Evolutionary conservation across 306 rosid species (phyloP), one percentile per base, ranked within the genome.

Genomic region (Dryas alaskensis): DNA sequence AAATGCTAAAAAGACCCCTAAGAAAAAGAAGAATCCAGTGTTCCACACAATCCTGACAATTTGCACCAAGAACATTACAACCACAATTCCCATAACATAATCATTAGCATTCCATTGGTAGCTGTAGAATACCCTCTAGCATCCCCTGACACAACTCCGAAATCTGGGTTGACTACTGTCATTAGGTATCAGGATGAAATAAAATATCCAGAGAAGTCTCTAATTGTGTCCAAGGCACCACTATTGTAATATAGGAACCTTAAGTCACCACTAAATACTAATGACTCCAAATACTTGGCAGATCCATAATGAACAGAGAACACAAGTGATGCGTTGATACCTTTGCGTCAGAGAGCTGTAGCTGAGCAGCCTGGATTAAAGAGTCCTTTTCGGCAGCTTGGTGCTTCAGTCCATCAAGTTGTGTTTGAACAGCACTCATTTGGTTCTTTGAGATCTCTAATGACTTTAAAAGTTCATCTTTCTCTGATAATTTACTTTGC

Each of bases 291-390:
- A 31, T 31, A 31, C 37, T 31, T 31, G 37, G 37, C 37, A 31
- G 37, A 31, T 31, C 37, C 37, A 31, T 31, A 1, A 31, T 31
- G 37, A 31, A 31, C 45, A 31, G 16, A 10, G 17, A 42, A 49
- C 39, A 47, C 3, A 44, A 11, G 54, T 13, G 40, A 79, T 31
- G 75, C 19, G 64, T 42, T 19, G 16, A 72, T 73, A 92, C 99
- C 97, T 92, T 92, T 62, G 92, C 85, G 84, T 94, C 99, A 78
- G 92, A 82, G 22, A 95, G 89, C 65, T 90, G 92, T 57, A 66
- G 83, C 76, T 86, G 96, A 17, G 87, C 77, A 70, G 89, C 81
- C 78, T 82, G 90, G 53, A 94, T 84, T 62, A 85, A 62, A 74
- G 83, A 64, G 10, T 94, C 97, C 81, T 92, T 94, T 69, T 94